Evolutionary conservation across 352 stramenopile genomes (phyloP).

Genomic region (Peronospora destructor): DNA sequence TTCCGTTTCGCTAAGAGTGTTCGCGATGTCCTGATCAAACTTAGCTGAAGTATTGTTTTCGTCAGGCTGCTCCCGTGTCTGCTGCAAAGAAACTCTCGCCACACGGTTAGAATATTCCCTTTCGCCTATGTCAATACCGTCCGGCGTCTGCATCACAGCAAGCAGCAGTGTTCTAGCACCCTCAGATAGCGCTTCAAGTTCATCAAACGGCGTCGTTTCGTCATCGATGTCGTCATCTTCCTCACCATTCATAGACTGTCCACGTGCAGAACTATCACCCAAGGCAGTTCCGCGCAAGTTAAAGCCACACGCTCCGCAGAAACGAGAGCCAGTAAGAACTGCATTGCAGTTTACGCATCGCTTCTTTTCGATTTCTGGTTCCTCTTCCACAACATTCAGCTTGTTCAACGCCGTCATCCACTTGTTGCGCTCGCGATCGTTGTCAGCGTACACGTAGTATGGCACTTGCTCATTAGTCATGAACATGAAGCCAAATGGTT

Average conservation of each 20-base stretch:
- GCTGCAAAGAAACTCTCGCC: slow-evolving; percentile 28
- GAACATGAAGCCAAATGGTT: slow-evolving; percentile 87
- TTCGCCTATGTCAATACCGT: slow-evolving; percentile 70
- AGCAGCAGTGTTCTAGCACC: slow-evolving; percentile 76
- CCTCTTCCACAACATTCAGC: slow-evolving; percentile 58
- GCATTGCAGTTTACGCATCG: slow-evolving; percentile 77
- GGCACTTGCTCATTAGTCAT: slow-evolving; percentile 85
- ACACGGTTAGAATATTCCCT: slow-evolving; percentile 43
- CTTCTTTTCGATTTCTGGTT: slow-evolving; percentile 75
- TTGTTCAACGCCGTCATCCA: slow-evolving; percentile 85
- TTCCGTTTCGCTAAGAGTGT: slow-evolving; percentile 23
- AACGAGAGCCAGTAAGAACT: slow-evolving; percentile 80
- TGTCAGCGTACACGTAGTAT: slow-evolving; percentile 88
- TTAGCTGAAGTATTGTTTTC: slow-evolving; percentile 20
- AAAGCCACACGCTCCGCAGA: slow-evolving; percentile 83
- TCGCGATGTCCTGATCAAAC: slow-evolving; percentile 36
- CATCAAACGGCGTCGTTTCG: slow-evolving; percentile 77
- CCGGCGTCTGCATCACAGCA: slow-evolving; percentile 84
- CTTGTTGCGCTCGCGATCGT: slow-evolving; percentile 80
- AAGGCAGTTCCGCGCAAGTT: slow-evolving; percentile 75
- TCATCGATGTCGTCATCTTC: slow-evolving; percentile 45
- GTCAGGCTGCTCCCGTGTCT: slow-evolving; percentile 20
- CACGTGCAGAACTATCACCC: slow-evolving; percentile 39
- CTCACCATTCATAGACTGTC: slow-evolving; percentile 16
- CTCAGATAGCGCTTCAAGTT: slow-evolving; percentile 82